These are phyloP conservation scores for Zarea fungicola DNA, from an alignment of 2,329 filamentous ascomycete species.

Conservation along the genomic window DNA sequence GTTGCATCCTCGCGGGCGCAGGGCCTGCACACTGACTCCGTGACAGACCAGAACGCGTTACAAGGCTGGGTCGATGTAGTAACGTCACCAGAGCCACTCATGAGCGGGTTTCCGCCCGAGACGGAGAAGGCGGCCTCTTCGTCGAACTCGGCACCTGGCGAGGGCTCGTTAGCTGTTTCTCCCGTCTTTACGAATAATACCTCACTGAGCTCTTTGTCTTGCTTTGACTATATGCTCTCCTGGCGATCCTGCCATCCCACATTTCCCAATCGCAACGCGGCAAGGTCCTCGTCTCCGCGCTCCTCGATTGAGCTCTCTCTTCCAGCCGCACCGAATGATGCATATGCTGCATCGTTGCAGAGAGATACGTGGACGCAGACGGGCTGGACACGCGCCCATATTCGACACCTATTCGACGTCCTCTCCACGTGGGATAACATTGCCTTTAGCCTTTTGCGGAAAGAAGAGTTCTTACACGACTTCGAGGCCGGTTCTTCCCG, in stretches of 20 bases:
- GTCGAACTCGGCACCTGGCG: neutral
- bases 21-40: neutral
- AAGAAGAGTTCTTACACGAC: slow-evolving; percentile 25
- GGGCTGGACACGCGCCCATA: slow-evolving; percentile 11
- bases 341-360: neutral
- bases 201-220: neutral
- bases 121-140: neutral
- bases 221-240: slow-evolving; percentile 6
- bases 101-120: neutral
- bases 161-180: neutral
- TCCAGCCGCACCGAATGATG: slow-evolving; percentile 1
- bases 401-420: slow-evolving; percentile 11
- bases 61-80: neutral
- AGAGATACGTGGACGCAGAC: slow-evolving; percentile 4
- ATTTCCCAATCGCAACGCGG: neutral
- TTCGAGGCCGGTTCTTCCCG: neutral
- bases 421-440: slow-evolving; percentile 14
- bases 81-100: neutral
- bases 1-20: neutral
- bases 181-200: neutral
- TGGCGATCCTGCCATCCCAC: slow-evolving; percentile 7
- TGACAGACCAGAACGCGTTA: neutral
- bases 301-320: neutral
- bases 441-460: slow-evolving; percentile 16
- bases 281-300: neutral